A percentile compares a stretch with the other conserved stretches of the same genome.
These are phyloP conservation scores for Vitis hybrid DNA, from an alignment of 177 flowering plant species.

Conservation along the genomic window DNA sequence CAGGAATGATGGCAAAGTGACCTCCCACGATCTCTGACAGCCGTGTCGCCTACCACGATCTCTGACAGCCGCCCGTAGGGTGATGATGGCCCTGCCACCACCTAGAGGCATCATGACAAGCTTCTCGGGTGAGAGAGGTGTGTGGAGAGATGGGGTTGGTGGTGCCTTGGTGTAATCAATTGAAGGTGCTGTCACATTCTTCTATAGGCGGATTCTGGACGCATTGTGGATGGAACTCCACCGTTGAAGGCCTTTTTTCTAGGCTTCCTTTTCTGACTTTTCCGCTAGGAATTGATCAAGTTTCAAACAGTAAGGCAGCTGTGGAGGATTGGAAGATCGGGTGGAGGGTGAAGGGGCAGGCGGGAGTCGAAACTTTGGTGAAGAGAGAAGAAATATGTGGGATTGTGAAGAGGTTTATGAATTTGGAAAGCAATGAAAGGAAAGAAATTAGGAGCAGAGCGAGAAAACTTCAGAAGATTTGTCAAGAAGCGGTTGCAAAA, in stretches of 20 bases:
- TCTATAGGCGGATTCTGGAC: constrained; percentile 68
- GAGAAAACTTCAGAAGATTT: constrained; percentile 14
- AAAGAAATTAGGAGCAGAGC: constrained; percentile 29
- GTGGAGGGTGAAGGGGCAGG: constrained; percentile 23
- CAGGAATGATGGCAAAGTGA: too few species aligned
- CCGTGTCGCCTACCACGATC: too few species aligned
- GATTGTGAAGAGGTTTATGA: constrained; percentile 40
- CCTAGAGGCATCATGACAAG: too few species aligned
- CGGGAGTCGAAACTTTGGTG: constrained; percentile 22
- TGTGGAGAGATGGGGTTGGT: constrained; percentile 33
- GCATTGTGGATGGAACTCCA: constrained; percentile 75
- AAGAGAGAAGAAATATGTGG: constrained; percentile 32
- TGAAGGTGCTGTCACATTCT: constrained; percentile 48
- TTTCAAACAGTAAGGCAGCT: constrained; percentile 32
- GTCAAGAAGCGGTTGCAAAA: constrained; percentile 13
- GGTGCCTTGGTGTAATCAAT: constrained; percentile 59
- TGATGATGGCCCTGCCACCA: too few species aligned
- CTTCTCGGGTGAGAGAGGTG: constrained; percentile 3
- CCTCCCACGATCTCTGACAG: too few species aligned
- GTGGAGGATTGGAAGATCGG: constrained; percentile 68
- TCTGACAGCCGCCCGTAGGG: too few species aligned
- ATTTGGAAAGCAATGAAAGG: constrained; percentile 27
- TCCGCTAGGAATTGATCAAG: constrained; percentile 52
- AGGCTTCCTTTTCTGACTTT: constrained; percentile 61
- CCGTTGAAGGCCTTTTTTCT: constrained; percentile 41